Evolutionary conservation across 371 early-diverging fungal genomes (phyloP), one percentile per base, ranked within the genome.

Genomic region (Homolaphlyctis polyrhiza): DNA sequence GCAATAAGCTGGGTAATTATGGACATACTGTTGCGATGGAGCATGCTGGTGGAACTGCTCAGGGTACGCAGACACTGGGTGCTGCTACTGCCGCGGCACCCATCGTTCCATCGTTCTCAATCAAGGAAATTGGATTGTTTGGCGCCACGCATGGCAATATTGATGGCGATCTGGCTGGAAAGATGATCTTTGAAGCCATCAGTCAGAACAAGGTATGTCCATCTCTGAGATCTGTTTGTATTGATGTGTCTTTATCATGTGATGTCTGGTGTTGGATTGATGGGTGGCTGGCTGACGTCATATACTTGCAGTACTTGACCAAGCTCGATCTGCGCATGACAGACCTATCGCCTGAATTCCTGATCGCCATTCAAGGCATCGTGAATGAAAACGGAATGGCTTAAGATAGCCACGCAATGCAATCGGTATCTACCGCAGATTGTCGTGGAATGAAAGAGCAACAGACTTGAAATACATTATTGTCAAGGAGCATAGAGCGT

Each of bases 111-210:
- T 35, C n/a, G 61, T 30, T 3, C 36, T 51, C 29, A 14, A 51
- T 25, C 5, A 49, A 59, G 2, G 55, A 55, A 14, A 33, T 27
- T 13, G n/a, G n/a, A 18, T 25, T 35, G 21, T 18, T 52, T 23
- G 64, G 50, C 29, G 57, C 34, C 11, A 34, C 18, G 1, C 54
- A 63, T 27, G 62, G 48, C 27, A 64, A 60, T 30, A 51, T 27
- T 2, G 74, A 66, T n/a, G 58, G 45, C n/a, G 80, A 79, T 64
- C 32, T 63, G 5, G 66, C 69, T 28, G 80, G 80, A 5, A 79
- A 75, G 57, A 61, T 69, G 64, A 34, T 80, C 2, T 75, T 80
- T 51, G 80, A 80, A 33, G 80, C 80, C 18, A 69, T 77, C 5
- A 72, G 73, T 47, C 73, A 73, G 49, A 80, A 80, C 58, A 76